Conservation (phyloP, 164 flowering plant genomes). For the Sextonia rubra region DNA sequence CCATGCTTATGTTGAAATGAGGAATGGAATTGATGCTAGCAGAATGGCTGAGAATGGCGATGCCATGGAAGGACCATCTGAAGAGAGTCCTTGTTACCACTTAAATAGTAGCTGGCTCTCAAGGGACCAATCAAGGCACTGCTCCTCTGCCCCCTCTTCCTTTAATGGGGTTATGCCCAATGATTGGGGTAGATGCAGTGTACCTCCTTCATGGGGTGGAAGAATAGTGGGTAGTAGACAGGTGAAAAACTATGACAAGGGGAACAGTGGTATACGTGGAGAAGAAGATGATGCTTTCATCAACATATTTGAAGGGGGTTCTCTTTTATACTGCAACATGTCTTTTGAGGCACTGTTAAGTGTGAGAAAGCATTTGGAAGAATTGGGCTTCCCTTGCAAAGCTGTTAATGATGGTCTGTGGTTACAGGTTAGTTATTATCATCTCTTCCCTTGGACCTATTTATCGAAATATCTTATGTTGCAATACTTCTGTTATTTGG, state of each 20-base stretch:
- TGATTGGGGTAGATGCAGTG: constrained; percentile 75
- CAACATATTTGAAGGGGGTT: constrained; percentile 90
- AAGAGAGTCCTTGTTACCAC: constrained; percentile 58
- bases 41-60: constrained; percentile 33
- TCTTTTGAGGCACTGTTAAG: constrained; percentile 86
- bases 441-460: background rate
- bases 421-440: constrained; percentile 68
- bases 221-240: constrained; percentile 76
- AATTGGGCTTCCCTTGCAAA: constrained; percentile 94
- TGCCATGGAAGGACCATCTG: constrained; percentile 82
- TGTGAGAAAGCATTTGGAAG: constrained; percentile 93
- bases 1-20: constrained; percentile 45
- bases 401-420: constrained; percentile 97
- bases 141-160: constrained; percentile 41
- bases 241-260: constrained; percentile 45
- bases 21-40: constrained; percentile 35
- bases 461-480: background rate
- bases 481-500: background rate
- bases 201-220: constrained; percentile 89
- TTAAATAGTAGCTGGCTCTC: constrained; percentile 55
- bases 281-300: constrained; percentile 81
- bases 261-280: constrained; percentile 37
- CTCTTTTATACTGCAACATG: constrained; percentile 93
- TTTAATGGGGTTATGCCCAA: constrained; percentile 42
- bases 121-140: constrained; percentile 49